phyloP scores from a whole-genome alignment of 2,329 filamentous ascomycete genomes.

The Phialophora tarda region DNA sequence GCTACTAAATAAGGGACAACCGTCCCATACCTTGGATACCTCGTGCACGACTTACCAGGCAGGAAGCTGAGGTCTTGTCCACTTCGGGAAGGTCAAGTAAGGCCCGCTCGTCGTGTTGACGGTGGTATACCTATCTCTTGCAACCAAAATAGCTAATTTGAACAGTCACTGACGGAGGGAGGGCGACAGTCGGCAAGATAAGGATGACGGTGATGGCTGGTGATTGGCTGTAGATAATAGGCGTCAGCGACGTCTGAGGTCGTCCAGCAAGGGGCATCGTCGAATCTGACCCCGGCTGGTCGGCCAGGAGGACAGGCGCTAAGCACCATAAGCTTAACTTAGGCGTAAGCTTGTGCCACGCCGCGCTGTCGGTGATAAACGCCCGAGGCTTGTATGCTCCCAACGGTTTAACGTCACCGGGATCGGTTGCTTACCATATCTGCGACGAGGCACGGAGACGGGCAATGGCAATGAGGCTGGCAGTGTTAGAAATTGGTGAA shows the following conservation, averaged over 20 bases:
- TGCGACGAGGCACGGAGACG: neutral
- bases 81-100: slow-evolving; percentile 6
- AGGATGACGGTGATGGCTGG: neutral
- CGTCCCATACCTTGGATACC: neutral
- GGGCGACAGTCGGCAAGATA: neutral
- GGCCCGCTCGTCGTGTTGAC: neutral
- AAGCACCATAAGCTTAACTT: slow-evolving; percentile 10
- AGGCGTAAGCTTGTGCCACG: slow-evolving; percentile 6
- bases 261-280: neutral
- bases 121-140: slow-evolving; percentile 15
- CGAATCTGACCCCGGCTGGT: neutral
- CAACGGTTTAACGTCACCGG: no score
- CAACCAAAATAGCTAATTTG: slow-evolving; percentile 12
- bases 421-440: neutral
- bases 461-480: neutral
- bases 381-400: neutral
- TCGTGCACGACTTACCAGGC: neutral
- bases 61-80: slow-evolving; percentile 1
- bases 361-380: neutral
- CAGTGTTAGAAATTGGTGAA: neutral
- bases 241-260: slow-evolving; percentile 1
- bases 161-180: slow-evolving; percentile 11
- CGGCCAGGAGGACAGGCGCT: neutral
- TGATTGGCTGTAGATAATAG: slow-evolving; percentile 22
- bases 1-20: neutral